Evolutionary conservation across 1,139 yeast species (phyloP), one percentile per base, ranked within the genome.

Genomic region (Nakaseomyces delphensis): DNA sequence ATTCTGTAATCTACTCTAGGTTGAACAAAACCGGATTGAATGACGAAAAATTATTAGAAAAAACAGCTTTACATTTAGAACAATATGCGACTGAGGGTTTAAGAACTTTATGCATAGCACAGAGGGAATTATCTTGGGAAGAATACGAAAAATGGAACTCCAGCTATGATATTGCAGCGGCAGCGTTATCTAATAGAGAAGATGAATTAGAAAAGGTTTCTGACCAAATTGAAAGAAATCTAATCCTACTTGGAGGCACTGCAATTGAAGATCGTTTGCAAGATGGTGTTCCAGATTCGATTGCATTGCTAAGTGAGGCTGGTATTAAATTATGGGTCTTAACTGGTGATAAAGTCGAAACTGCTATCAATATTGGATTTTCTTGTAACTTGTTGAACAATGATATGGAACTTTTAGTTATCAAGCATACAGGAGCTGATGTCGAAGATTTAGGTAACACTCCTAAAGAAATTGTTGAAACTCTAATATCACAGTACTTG

Each of bases 271-370:
- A 91, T 65, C 73, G 96, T 55, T 71, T 91, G 46, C 98, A 91
- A 67, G 86, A 81, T 48, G 98, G 98, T 60, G 98, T 91, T n/a
- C 97, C 98, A 1, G 94, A 86, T 51, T 77, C 97, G 3, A 91
- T 91, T 62, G 81, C 87, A 11, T 66, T 83, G 40, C 73, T 91
- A 45, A 85, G 82, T n/a, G 76, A 79, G 53, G 98, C 97, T 6
- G 98, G 98, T 56, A 84, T 91, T 52, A 91, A 91, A 64, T 69
- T 91, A 44, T 91, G 98, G 98, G 97, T 91, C 30, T 71, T 91
- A 45, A 91, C 98, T 9, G 98, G 98, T 64, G 98, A 91, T 65
- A 84, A 89, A 65, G 93, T 91, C 41, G 98, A 91, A 65, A 91
- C 98, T 24, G 98, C 98, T 9, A 91, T 91, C 57, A 91, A 91